Evolutionary conservation across 2,329 filamentous ascomycete species (phyloP).

Genomic region (Pseudogymnoascus sp.): DNA sequence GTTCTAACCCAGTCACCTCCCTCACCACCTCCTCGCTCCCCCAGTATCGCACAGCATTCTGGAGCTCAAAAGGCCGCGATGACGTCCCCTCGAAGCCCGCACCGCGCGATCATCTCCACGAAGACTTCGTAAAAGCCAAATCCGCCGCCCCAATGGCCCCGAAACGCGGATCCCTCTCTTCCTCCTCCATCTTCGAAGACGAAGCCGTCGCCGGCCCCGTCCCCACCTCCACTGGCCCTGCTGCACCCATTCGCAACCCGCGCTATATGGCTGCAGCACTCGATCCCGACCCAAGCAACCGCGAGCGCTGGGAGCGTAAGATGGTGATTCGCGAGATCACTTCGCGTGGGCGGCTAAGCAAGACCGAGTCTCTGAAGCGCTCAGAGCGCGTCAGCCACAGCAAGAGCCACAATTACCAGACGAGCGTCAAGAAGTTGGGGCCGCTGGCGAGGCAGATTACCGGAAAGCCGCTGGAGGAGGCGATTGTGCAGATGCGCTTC

Average conservation of each 20-base stretch:
- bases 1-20: slow-evolving; percentile 17
- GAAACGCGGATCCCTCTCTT: slow-evolving; percentile 35
- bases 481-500: slow-evolving; percentile 89
- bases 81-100: slow-evolving; percentile 21
- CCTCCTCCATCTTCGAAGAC: slow-evolving; percentile 43
- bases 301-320: slow-evolving; percentile 71
- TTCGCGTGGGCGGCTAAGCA: slow-evolving; percentile 56
- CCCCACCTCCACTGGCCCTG: neutral
- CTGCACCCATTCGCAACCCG: slow-evolving; percentile 32
- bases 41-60: neutral
- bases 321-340: slow-evolving; percentile 72
- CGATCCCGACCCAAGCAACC: slow-evolving; percentile 65
- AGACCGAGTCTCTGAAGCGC: slow-evolving; percentile 58
- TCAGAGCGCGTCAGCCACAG: slow-evolving; percentile 46
- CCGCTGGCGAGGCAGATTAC: slow-evolving; percentile 80
- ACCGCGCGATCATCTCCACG: slow-evolving; percentile 50
- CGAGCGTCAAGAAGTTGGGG: slow-evolving; percentile 84
- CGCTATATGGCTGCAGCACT: slow-evolving; percentile 52
- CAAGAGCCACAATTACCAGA: slow-evolving; percentile 68
- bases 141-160: slow-evolving; percentile 29
- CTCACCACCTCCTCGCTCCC: slow-evolving; percentile 14
- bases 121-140: slow-evolving; percentile 41
- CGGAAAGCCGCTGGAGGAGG: slow-evolving; percentile 90
- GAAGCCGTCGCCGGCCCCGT: slow-evolving; percentile 28
- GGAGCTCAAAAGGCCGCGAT: slow-evolving; percentile 4